These are phyloP conservation scores for Chimonanthus salicifolius DNA, from an alignment of 164 flowering plant genomes.

Conservation along the genomic window DNA sequence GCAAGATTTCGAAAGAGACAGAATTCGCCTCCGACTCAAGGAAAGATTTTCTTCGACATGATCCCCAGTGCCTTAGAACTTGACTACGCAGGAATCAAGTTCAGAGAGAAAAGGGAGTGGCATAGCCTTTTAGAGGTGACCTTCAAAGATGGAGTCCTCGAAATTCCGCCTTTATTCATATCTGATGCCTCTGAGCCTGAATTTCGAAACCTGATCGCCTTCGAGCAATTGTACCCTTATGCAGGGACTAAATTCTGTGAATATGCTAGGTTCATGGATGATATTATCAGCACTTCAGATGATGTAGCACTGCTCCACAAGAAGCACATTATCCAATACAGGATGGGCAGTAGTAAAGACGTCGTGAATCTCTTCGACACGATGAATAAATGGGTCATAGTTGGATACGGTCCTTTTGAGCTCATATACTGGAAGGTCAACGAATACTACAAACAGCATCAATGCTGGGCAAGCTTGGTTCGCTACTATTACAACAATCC, in stretches of 20 bases:
- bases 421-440: neutral
- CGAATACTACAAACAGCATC: constrained; percentile 4
- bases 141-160: constrained; percentile 38
- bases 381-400: constrained; percentile 30
- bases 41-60: too few species aligned
- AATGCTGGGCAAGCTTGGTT: constrained; percentile 12
- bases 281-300: constrained; percentile 35
- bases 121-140: too few species aligned
- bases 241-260: constrained; percentile 40
- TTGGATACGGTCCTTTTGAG: constrained; percentile 18
- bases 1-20: too few species aligned
- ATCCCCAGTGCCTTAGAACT: too few species aligned
- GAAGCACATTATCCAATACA: constrained; percentile 37
- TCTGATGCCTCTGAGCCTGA: constrained; percentile 37
- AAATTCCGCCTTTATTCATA: constrained; percentile 31
- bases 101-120: too few species aligned
- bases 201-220: constrained; percentile 48
- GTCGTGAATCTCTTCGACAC: constrained; percentile 47
- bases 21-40: too few species aligned
- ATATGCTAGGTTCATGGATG: constrained; percentile 49
- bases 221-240: constrained; percentile 42
- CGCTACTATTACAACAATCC: constrained; percentile 9
- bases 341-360: constrained; percentile 45
- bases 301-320: constrained; percentile 39
- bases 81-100: too few species aligned